phyloP scores from a whole-genome alignment of 1,284 basidiomycete genomes.

The Caloboletus inedulis region DNA sequence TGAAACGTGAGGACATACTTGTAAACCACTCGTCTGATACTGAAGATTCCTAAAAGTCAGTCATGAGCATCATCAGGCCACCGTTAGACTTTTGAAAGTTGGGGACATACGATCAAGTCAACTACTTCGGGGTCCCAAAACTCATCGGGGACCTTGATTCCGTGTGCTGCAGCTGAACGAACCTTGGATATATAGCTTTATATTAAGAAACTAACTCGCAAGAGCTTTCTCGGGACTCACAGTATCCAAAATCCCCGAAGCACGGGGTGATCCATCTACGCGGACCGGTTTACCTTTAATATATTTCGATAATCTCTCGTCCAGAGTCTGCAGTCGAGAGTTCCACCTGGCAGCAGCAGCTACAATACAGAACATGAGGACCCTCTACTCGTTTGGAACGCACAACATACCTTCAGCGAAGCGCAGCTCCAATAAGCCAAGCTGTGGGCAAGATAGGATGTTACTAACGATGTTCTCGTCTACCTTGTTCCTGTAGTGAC shows the following conservation, averaged over 20 bases:
- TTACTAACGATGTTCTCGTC: slow-evolving; percentile 78
- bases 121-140: slow-evolving; percentile 61
- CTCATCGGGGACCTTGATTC: slow-evolving; percentile 64
- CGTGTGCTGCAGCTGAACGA: slow-evolving; percentile 67
- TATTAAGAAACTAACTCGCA: background rate
- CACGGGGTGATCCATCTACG: slow-evolving; percentile 73
- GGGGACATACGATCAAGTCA: slow-evolving; percentile 52
- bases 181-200: slow-evolving; percentile 40
- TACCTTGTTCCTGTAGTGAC: slow-evolving; percentile 50
- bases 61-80: slow-evolving; percentile 2
- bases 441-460: slow-evolving; percentile 60
- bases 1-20: slow-evolving; percentile 37
- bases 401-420: slow-evolving; percentile 54
- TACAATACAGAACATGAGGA: slow-evolving; percentile 25
- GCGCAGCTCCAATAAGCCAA: slow-evolving; percentile 58
- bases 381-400: background rate
- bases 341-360: slow-evolving; percentile 69
- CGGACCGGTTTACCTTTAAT: slow-evolving; percentile 67
- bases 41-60: slow-evolving; percentile 56
- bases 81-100: background rate
- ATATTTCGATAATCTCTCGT: slow-evolving; percentile 66
- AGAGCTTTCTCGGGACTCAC: slow-evolving; percentile 32
- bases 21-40: slow-evolving; percentile 79
- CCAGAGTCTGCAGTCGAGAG: slow-evolving; percentile 58
- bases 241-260: slow-evolving; percentile 80